These are phyloP conservation scores for Spencermartinsiella europaea DNA, from an alignment of 805 yeast genomes.

Conservation along the genomic window DNA sequence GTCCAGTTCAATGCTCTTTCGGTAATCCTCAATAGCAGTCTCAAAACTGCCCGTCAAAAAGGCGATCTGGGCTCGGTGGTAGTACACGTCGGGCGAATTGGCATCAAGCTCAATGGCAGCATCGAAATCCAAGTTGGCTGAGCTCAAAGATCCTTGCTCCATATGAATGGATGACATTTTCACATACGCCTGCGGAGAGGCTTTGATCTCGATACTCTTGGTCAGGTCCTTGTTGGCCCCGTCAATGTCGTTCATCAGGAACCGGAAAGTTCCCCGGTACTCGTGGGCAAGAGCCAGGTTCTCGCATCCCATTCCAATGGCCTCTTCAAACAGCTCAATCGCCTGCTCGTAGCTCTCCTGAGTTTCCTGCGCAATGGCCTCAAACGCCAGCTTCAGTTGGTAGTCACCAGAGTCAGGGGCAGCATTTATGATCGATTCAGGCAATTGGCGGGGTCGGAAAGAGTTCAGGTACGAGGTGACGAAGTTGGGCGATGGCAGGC, in stretches of 20 bases:
- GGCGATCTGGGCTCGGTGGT: constrained; percentile 90
- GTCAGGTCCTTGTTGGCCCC: constrained; percentile 61
- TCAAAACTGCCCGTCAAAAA: constrained; percentile 72
- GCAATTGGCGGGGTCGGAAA: constrained; percentile 54
- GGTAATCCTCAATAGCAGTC: constrained; percentile 69
- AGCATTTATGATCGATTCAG: constrained; percentile 43
- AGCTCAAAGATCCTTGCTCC: constrained; percentile 62
- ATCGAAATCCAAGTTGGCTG: constrained; percentile 62
- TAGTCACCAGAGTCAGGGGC: constrained; percentile 57
- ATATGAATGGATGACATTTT: constrained; percentile 78
- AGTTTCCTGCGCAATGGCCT: constrained; percentile 44
- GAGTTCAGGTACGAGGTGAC: constrained; percentile 84
- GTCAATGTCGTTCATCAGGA: constrained; percentile 68
- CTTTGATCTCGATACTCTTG: constrained; percentile 57
- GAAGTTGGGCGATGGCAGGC: constrained; percentile 70
- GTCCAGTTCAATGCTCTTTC: constrained; percentile 68
- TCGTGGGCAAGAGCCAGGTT: constrained; percentile 71
- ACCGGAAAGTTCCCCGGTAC: constrained; percentile 75
- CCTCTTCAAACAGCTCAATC: constrained; percentile 39
- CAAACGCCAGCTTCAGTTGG: constrained; percentile 60
- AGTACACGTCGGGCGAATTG: constrained; percentile 73
- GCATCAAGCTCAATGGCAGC: constrained; percentile 67
- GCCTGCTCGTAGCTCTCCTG: constrained; percentile 59
- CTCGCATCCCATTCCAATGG: constrained; percentile 24
- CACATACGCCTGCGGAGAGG: constrained; percentile 73